A percentile compares a stretch with the other conserved stretches of the same genome.
Conservation (phyloP, 176 grass and related monocot genomes). For the Urochloa ruziziensis region DNA sequence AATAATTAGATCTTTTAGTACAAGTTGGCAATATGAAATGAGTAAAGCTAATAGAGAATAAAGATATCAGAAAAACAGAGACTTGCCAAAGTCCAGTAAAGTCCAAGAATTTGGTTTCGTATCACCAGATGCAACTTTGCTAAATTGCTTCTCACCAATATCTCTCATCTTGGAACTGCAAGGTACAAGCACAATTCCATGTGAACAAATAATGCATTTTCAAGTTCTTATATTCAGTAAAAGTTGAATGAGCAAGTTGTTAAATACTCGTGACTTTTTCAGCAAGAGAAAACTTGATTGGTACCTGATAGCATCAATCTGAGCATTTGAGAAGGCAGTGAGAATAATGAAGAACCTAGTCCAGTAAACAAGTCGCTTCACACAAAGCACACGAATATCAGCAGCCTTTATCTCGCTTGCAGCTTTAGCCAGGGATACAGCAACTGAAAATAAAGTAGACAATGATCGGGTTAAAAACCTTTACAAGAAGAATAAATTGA, state of each 20-base stretch:
- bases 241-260: neutral
- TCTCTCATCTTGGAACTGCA: constrained; percentile 87
- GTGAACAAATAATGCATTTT: neutral
- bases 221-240: neutral
- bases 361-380: constrained; percentile 92
- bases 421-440: constrained; percentile 74
- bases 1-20: neutral
- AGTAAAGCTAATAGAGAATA: neutral
- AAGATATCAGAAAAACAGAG: neutral
- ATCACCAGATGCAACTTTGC: constrained; percentile 80
- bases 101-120: constrained; percentile 95
- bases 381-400: constrained; percentile 79
- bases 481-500: constrained; percentile 30
- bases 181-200: constrained; percentile 1
- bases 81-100: constrained; percentile 81
- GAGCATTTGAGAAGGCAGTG: constrained; percentile 90
- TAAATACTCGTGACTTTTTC: neutral
- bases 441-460: constrained; percentile 51
- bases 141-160: constrained; percentile 80
- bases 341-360: constrained; percentile 94
- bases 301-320: constrained; percentile 93
- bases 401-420: constrained; percentile 89
- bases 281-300: neutral
- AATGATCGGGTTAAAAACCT: neutral
- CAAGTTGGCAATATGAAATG: constrained; percentile 5